Evolutionary conservation across 345 rosid species (phyloP), one percentile per base, ranked within the genome.

Genomic region (Sonneratia alba): DNA sequence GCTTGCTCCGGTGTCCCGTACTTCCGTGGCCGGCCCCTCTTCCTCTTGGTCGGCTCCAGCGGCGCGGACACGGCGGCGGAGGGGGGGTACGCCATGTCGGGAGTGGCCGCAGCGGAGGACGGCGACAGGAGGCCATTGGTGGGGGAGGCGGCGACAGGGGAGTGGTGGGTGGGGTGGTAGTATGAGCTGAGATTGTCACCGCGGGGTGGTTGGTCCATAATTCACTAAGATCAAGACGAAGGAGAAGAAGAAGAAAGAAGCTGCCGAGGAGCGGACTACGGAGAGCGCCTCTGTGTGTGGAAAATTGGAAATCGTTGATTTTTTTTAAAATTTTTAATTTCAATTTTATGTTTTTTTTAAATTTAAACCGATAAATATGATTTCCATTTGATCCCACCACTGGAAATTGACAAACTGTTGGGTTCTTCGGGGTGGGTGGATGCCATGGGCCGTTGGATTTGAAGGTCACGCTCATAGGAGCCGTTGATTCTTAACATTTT

Each of bases 1-100:
- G 97, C 99, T 72, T 86, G 93, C 57, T 93, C 97, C 18, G 92
- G 97, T 24, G 99, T 95, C 1, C 87, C 97, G 71, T 95, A 92
- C 93, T 95, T 95, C 82, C 99, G 82, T 9, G 97, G 99, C 57
- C 99, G 78, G 4, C 99, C 99, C 34, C 99, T 82, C 89, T 87
- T 95, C 83, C 93, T 81, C 85, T 80, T 85, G 3, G 88, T 79
- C 0, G 88, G 80, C 77, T 88, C 93, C 68, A 83, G 79, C 36
- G 87, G 86, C 22, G 85, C 84, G 45, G 83, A 79, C 72, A 85
- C 85, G 43, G 84, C 89, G 4, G 93, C 83, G 1, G 86, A 83
- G 86, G 83, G 93, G 14, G 92, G 87, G 70, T 77, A 85, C 53
- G 85, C 75, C 80, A 84, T 51, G 68, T 71, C 87, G 47, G 85